Percentiles rank a stretch among this genome's conserved stretches.
Conservation (phyloP, 2,329 filamentous ascomycete genomes). For the Annulohypoxylon truncatum region DNA sequence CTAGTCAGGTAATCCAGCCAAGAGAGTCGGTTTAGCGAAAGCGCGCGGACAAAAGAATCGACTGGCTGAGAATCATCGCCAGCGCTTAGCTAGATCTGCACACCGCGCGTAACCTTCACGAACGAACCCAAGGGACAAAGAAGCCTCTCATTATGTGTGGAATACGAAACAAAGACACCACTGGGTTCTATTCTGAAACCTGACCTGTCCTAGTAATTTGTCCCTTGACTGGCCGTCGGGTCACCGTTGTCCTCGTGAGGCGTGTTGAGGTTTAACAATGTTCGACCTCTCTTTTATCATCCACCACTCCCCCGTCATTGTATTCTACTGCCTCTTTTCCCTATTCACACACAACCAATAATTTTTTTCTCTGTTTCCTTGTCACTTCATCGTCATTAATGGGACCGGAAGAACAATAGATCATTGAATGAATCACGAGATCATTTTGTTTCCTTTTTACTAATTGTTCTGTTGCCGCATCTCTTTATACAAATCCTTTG, state of each 20-base stretch:
- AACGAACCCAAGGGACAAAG: constrained; percentile 43
- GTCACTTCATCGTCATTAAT: constrained; percentile 28
- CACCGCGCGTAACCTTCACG: constrained; percentile 44
- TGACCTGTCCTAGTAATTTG: constrained; percentile 24
- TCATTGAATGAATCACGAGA: constrained; percentile 35
- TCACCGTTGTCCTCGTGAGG: constrained; percentile 3
- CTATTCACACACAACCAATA: constrained; percentile 16
- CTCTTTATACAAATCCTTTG: constrained; percentile 33
- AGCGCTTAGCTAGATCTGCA: constrained; percentile 45
- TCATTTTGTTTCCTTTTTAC: constrained; percentile 27
- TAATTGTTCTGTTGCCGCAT: constrained; percentile 20
- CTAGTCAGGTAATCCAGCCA: constrained; percentile 25
- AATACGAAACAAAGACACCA: constrained; percentile 41
- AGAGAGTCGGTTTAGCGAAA: constrained; percentile 24
- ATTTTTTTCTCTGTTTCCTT: constrained; percentile 23
- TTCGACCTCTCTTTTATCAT: constrained; percentile 29
- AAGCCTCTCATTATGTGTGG: constrained; percentile 31
- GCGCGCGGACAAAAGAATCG: constrained; percentile 40
- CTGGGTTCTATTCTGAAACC: constrained; percentile 39
- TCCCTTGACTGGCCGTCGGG: constrained; percentile 25
- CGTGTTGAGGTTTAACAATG: constrained; percentile 16
- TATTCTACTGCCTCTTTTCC: constrained; percentile 18
- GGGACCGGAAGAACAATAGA: constrained; percentile 38
- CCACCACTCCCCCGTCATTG: constrained; percentile 24
- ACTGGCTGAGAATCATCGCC: constrained; percentile 45